These are phyloP conservation scores for Coccomyxa sp. DNA, from an alignment of 139 green algal genomes.

Conservation along the genomic window DNA sequence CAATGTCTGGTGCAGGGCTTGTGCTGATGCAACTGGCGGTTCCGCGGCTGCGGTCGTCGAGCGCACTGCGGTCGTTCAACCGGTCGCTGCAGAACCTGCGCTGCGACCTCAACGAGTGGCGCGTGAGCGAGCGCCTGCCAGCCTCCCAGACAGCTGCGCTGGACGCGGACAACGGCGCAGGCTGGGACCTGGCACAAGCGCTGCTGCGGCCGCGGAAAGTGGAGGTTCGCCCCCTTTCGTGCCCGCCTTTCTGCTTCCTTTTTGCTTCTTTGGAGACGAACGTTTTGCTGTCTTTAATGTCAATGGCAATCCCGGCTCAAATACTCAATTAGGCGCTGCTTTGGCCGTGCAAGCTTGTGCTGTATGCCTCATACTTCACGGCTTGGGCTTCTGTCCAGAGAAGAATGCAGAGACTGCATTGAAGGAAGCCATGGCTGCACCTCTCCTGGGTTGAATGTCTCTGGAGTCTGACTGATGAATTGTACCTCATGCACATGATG, in stretches of 20 bases:
- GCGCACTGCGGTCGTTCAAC: constrained; percentile 63
- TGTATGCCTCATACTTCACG: too few relatives aligned
- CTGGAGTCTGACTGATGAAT: too few relatives aligned
- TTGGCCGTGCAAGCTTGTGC: too few relatives aligned
- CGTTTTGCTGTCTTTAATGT: too few relatives aligned
- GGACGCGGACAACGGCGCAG: constrained; percentile 61
- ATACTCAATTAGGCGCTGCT: too few relatives aligned
- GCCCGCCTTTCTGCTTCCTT: background rate
- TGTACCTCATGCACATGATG: too few relatives aligned
- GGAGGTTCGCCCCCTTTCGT: constrained; percentile 8
- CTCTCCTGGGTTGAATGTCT: too few relatives aligned
- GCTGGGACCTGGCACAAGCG: constrained; percentile 57
- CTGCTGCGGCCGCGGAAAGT: constrained; percentile 56
- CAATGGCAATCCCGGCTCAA: too few relatives aligned
- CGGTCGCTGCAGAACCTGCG: constrained; percentile 32
- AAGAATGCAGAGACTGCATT: too few relatives aligned
- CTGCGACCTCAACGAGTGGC: constrained; percentile 75
- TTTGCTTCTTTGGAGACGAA: background rate
- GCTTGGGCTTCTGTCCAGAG: too few relatives aligned
- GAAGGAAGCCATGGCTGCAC: too few relatives aligned
- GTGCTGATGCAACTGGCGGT: constrained; percentile 64
- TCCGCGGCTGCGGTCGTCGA: constrained; percentile 53
- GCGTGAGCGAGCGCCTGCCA: constrained; percentile 30
- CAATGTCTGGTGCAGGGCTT: constrained; percentile 12
- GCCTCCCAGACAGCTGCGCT: constrained; percentile 58